Percentiles rank a stretch among this genome's conserved stretches.
These are phyloP conservation scores for Fusarium pseudonygamai DNA, from an alignment of 2,329 filamentous ascomycete genomes.

Conservation along the genomic window DNA sequence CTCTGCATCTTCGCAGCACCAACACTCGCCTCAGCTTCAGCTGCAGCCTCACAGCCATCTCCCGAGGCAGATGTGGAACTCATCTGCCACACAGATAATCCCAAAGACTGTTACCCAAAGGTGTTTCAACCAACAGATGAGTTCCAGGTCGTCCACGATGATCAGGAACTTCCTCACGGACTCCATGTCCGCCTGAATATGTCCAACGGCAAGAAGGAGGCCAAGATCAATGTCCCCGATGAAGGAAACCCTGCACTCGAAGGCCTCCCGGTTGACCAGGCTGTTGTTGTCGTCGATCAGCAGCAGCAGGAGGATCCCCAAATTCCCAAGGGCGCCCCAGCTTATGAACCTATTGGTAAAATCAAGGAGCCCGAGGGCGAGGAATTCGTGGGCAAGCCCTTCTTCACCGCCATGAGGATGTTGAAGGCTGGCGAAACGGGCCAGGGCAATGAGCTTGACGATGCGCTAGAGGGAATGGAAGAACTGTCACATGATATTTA, in stretches of 20 bases:
- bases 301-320: slow-evolving; percentile 48
- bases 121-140: slow-evolving; percentile 71
- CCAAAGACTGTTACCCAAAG: slow-evolving; percentile 71
- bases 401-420: slow-evolving; percentile 56
- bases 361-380: slow-evolving; percentile 61
- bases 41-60: slow-evolving; percentile 44
- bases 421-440: slow-evolving; percentile 56
- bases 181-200: slow-evolving; percentile 74
- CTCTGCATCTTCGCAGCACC: slow-evolving; percentile 41
- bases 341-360: slow-evolving; percentile 65
- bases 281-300: slow-evolving; percentile 64
- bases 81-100: slow-evolving; percentile 71
- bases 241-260: slow-evolving; percentile 59
- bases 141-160: slow-evolving; percentile 70
- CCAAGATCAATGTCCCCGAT: slow-evolving; percentile 70
- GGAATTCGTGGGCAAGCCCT: slow-evolving; percentile 42
- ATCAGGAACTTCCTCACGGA: slow-evolving; percentile 72
- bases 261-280: slow-evolving; percentile 62
- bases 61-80: slow-evolving; percentile 59
- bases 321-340: slow-evolving; percentile 61
- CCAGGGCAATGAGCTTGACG: slow-evolving; percentile 52
- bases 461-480: slow-evolving; percentile 65
- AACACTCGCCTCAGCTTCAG: slow-evolving; percentile 42
- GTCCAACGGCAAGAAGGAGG: slow-evolving; percentile 70
- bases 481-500: slow-evolving; percentile 75